Percentiles rank a stretch among this genome's conserved stretches.
phyloP scores from a whole-genome alignment of 2,329 filamentous ascomycete species.

The Dactylellina leptospora region DNA sequence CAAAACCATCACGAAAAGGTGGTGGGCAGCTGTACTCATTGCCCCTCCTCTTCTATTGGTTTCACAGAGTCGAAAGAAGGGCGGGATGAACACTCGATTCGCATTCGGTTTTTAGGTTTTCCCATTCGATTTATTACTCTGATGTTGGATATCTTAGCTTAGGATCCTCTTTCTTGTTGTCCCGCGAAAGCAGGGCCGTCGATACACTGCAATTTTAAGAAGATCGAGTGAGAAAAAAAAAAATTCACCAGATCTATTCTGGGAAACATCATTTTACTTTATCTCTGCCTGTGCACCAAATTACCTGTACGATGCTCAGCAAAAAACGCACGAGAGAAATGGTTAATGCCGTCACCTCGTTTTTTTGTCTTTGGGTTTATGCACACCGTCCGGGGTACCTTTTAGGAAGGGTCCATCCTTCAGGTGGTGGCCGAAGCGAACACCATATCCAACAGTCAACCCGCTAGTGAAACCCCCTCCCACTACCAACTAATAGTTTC shows the following conservation, averaged over 20 bases:
- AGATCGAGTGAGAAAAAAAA: conserved; percentile 38
- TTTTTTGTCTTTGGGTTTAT: conserved; percentile 23
- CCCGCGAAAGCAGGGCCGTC: background rate
- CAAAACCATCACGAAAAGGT: conserved; percentile 1
- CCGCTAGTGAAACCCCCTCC: conserved; percentile 8
- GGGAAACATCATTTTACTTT: conserved; percentile 19
- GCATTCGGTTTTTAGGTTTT: conserved; percentile 14
- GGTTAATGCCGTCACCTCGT: conserved; percentile 39
- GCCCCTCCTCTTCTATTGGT: conserved; percentile 20
- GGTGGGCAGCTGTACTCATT: conserved; percentile 38
- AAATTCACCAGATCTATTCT: conserved; percentile 38
- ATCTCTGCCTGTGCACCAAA: conserved; percentile 16
- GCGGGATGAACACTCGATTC: conserved; percentile 22
- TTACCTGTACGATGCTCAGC: conserved; percentile 25
- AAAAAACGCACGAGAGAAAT: too few species aligned
- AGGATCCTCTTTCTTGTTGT: background rate
- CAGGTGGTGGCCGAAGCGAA: conserved; percentile 37
- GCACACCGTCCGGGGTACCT: conserved; percentile 13
- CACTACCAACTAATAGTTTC: too few species aligned
- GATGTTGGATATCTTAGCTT: background rate
- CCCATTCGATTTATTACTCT: background rate
- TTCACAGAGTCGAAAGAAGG: conserved; percentile 45
- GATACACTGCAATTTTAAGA: conserved; percentile 37
- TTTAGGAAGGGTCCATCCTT: conserved; percentile 46
- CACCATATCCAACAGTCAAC: conserved; percentile 2